Conservation (phyloP, 179 eudicot species). For the Dionaea muscipula region DNA sequence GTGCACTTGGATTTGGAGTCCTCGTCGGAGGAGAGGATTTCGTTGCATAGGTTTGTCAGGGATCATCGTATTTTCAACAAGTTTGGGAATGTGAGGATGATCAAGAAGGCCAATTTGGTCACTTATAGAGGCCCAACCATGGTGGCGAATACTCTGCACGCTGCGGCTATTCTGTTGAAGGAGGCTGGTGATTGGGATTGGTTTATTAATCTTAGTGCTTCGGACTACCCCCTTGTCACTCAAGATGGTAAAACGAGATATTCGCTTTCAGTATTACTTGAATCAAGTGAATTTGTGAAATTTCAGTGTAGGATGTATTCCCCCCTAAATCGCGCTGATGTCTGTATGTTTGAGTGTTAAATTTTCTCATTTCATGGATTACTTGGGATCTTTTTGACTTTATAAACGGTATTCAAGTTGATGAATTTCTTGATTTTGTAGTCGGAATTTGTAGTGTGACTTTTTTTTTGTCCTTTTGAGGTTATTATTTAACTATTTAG, state of each 20-base stretch:
- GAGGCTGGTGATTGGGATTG: conserved; percentile 59
- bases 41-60: conserved; percentile 39
- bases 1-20: conserved; percentile 72
- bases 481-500: not conserved
- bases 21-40: conserved; percentile 48
- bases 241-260: conserved; percentile 53
- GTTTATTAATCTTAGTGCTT: conserved; percentile 76
- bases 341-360: too few relatives aligned
- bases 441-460: too few relatives aligned
- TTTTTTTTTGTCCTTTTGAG: not conserved
- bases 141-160: conserved; percentile 75
- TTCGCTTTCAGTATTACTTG: too few relatives aligned
- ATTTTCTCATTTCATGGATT: too few relatives aligned
- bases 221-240: conserved; percentile 75
- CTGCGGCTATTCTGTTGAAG: conserved; percentile 53
- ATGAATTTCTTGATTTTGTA: not conserved
- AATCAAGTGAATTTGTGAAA: too few relatives aligned
- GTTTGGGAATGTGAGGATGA: conserved; percentile 62
- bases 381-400: not conserved
- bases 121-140: conserved; percentile 80
- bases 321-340: not conserved
- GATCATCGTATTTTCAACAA: conserved; percentile 39
- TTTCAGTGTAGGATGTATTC: too few relatives aligned
- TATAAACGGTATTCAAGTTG: not conserved
- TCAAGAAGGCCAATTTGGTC: conserved; percentile 64